A percentile compares a stretch with the other conserved stretches of the same genome.
phyloP scores from a whole-genome alignment of 2,329 filamentous ascomycete species.

The Penicillium expansum region DNA sequence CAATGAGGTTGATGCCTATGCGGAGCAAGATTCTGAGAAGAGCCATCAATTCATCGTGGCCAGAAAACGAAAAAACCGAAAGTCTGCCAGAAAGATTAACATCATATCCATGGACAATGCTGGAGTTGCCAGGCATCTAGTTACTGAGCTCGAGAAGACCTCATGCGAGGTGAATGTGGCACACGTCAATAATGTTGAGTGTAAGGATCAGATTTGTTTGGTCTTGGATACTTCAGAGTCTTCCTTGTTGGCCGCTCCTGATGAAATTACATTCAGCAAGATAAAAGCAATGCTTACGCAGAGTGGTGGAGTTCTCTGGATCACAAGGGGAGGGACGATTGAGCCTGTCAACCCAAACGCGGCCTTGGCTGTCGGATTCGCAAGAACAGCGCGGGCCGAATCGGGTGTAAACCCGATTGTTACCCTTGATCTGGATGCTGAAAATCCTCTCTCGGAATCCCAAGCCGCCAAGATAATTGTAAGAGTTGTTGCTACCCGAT shows the following conservation, averaged over 20 bases:
- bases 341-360: conserved; percentile 14
- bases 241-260: background rate
- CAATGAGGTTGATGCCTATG: background rate
- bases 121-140: background rate
- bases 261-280: conserved; percentile 2
- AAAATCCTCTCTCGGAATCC: conserved; percentile 1
- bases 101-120: conserved; percentile 11
- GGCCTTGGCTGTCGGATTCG: conserved; percentile 22
- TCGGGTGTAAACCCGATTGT: conserved; percentile 23
- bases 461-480: conserved; percentile 11
- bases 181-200: conserved; percentile 6
- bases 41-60: conserved; percentile 7
- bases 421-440: conserved; percentile 24
- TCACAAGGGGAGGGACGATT: conserved; percentile 20
- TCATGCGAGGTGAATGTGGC: conserved; percentile 6
- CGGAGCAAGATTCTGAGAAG: background rate
- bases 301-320: conserved; percentile 24
- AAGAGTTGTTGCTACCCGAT: conserved; percentile 10
- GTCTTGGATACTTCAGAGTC: conserved; percentile 15
- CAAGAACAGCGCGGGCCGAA: conserved; percentile 29
- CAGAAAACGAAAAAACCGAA: background rate
- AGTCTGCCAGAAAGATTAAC: background rate
- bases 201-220: conserved; percentile 17
- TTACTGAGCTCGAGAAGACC: background rate
- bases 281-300: conserved; percentile 20